Evolutionary conservation across 257 asterid genomes (phyloP).

Genomic region (Catharanthus roseus): DNA sequence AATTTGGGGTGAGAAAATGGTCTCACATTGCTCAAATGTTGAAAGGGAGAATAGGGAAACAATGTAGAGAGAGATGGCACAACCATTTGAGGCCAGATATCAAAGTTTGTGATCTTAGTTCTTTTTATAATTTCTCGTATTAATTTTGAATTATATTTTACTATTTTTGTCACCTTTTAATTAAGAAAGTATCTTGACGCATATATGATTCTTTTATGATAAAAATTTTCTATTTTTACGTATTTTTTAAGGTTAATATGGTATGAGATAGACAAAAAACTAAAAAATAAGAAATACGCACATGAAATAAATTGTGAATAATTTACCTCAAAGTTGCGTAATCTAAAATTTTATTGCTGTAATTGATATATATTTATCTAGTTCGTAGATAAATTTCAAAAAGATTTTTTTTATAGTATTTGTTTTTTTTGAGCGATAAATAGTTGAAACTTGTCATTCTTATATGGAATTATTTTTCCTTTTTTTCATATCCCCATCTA

Average conservation of each 20-base stretch:
- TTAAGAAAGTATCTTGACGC: neutral
- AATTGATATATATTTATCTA: neutral
- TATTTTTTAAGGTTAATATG: neutral
- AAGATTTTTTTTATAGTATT: neutral
- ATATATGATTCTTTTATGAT: neutral
- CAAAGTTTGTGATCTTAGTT: constrained; percentile 49
- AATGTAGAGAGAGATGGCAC: constrained; percentile 96
- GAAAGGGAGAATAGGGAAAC: constrained; percentile 85
- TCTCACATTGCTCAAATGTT: constrained; percentile 67
- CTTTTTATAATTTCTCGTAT: neutral
- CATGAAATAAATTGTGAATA: neutral
- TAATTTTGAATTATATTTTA: constrained; percentile 1
- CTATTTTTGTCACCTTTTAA: neutral
- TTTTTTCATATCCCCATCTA: too few species aligned
- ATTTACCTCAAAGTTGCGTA: neutral
- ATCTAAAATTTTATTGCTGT: too few species aligned
- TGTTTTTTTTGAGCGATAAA: neutral
- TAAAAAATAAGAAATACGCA: neutral
- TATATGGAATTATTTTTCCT: neutral
- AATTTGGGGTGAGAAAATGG: constrained; percentile 77
- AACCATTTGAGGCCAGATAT: constrained; percentile 87
- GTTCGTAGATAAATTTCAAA: neutral
- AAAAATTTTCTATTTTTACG: neutral
- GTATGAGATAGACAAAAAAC: neutral
- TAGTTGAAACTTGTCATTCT: too few species aligned